phyloP scores from a whole-genome alignment of 164 flowering plant species.

The Sextonia rubra region DNA sequence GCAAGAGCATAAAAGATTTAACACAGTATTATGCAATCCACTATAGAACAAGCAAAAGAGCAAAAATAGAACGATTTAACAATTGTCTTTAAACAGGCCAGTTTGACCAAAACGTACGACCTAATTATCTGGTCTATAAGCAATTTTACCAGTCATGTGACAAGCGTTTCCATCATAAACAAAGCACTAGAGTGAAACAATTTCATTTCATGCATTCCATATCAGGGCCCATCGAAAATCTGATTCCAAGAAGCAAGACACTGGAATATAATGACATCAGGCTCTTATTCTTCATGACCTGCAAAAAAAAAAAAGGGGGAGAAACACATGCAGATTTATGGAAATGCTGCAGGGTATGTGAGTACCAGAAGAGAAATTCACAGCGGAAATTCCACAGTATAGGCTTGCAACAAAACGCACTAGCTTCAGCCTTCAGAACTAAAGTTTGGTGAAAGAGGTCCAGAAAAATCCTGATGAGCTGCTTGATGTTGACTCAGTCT shows the following conservation, averaged over 20 bases:
- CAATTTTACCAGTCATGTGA: conserved; percentile 10
- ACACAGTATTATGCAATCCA: conserved; percentile 7
- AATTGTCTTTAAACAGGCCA: conserved; percentile 7
- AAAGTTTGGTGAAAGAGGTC: conserved; percentile 5
- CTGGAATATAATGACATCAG: conserved; percentile 12
- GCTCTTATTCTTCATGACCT: conserved; percentile 38
- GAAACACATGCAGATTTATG: conserved; percentile 25
- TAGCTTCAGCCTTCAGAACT: conserved; percentile 10
- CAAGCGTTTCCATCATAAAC: conserved; percentile 35
- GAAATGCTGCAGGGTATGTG: conserved; percentile 15
- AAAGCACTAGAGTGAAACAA: conserved; percentile 28
- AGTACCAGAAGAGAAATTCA: conserved; percentile 23
- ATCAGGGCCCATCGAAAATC: conserved; percentile 11
- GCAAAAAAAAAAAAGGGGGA: conserved; percentile 32
- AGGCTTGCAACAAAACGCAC: conserved; percentile 9
- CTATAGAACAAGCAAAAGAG: neutral
- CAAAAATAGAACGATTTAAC: neutral
- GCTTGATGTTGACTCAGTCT: conserved; percentile 9
- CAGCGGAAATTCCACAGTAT: conserved; percentile 14
- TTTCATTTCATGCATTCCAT: conserved; percentile 40
- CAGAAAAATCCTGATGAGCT: conserved; percentile 6
- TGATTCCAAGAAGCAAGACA: conserved; percentile 20
- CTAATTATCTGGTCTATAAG: conserved; percentile 19
- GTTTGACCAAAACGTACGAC: conserved; percentile 9
- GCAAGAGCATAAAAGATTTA: conserved; percentile 7